A percentile compares a stretch with the other conserved stretches of the same genome.
phyloP scores from a whole-genome alignment of 495 filamentous ascomycete genomes.

The Aspergillus olivimuriae region DNA sequence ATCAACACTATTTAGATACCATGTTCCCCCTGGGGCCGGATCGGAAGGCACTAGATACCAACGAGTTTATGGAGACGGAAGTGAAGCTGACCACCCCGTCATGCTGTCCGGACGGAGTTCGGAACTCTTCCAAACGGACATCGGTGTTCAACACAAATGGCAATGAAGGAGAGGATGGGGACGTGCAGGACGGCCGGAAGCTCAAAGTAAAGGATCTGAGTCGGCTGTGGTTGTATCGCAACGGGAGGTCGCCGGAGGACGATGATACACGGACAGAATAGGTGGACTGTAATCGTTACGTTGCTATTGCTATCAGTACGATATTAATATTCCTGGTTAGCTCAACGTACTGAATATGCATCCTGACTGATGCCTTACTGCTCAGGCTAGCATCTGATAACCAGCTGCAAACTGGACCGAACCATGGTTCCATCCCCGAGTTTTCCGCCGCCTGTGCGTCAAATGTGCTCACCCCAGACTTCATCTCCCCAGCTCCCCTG shows the following conservation, averaged over 20 bases:
- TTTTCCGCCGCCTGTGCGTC: neutral
- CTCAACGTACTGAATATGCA: too few relatives aligned
- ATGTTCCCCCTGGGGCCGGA: conserved; percentile 57
- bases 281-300: too few relatives aligned
- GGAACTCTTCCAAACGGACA: too few relatives aligned
- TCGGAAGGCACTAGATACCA: conserved; percentile 18
- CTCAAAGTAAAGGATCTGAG: conserved; percentile 61
- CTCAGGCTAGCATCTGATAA: too few relatives aligned
- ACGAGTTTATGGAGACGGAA: conserved; percentile 33
- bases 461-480: neutral
- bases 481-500: neutral
- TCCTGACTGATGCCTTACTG: neutral
- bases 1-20: conserved; percentile 72
- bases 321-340: too few relatives aligned
- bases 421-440: neutral
- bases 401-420: too few relatives aligned
- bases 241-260: conserved; percentile 50
- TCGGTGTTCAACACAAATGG: neutral
- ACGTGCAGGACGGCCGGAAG: neutral
- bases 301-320: too few relatives aligned
- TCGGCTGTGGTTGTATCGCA: conserved; percentile 67
- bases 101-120: neutral
- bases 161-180: neutral
- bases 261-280: neutral
- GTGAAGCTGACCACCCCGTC: conserved; percentile 1